These are phyloP conservation scores for Macrophomina pseudophaseolina DNA, from an alignment of 2,329 filamentous ascomycete species.

Conservation along the genomic window DNA sequence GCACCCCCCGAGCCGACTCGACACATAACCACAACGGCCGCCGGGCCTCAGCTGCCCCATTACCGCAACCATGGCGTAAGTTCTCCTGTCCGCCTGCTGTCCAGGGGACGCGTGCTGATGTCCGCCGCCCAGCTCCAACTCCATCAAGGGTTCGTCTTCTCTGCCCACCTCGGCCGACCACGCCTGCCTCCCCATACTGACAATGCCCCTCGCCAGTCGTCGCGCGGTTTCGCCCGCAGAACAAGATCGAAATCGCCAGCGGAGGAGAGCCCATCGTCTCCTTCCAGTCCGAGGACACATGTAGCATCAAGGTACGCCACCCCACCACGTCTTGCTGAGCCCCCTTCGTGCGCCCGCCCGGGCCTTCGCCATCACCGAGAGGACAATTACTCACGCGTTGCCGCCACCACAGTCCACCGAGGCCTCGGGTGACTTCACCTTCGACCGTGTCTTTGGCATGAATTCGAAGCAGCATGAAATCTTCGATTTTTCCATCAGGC, in stretches of 20 bases:
- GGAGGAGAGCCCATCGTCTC: constrained; percentile 90
- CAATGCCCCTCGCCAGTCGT: constrained; percentile 68
- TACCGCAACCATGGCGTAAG: constrained; percentile 47
- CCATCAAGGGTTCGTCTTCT: constrained; percentile 51
- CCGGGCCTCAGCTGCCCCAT: constrained; percentile 40
- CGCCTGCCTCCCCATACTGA: constrained; percentile 33
- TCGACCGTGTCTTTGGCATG: constrained; percentile 98
- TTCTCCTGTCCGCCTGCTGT: constrained; percentile 28
- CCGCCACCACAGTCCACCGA: constrained; percentile 71
- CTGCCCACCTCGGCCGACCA: not conserved
- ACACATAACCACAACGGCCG: constrained; percentile 33
- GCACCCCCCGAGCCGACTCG: constrained; percentile 10
- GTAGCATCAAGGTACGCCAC: constrained; percentile 74
- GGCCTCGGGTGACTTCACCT: constrained; percentile 81
- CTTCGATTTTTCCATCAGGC: constrained; percentile 96
- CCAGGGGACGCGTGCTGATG: constrained; percentile 55
- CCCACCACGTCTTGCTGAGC: not conserved
- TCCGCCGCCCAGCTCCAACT: constrained; percentile 45
- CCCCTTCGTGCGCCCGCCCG: not conserved
- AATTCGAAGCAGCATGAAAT: constrained; percentile 87
- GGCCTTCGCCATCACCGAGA: not conserved
- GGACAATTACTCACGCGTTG: constrained; percentile 26
- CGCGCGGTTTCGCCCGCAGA: constrained; percentile 96
- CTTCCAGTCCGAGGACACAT: constrained; percentile 89
- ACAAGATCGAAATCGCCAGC: constrained; percentile 87